Evolutionary conservation across 192 early-diverging fungal genomes (phyloP).

Genomic region (Rhizoclosmatium globosum): DNA sequence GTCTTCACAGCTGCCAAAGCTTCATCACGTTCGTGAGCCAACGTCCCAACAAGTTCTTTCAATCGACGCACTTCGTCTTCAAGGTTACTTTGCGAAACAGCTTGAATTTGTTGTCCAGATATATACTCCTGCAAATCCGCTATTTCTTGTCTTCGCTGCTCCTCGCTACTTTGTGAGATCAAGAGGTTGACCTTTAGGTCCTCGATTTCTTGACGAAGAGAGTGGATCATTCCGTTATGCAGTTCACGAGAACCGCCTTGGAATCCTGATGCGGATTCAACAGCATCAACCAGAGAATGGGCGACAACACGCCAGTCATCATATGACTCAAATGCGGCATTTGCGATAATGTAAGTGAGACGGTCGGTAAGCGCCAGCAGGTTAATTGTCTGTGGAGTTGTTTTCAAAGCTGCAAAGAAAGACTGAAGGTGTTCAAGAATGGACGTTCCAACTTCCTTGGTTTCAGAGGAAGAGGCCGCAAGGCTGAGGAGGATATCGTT

Average conservation of each 20-base stretch:
- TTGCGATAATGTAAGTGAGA: constrained; percentile 1
- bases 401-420: neutral
- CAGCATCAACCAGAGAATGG: constrained; percentile 27
- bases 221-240: neutral
- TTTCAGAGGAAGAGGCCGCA: neutral
- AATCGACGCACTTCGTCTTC: constrained; percentile 22
- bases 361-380: constrained; percentile 24
- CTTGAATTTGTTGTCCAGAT: neutral
- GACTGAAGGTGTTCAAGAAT: constrained; percentile 29
- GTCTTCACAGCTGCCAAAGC: neutral
- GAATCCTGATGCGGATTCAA: constrained; percentile 13
- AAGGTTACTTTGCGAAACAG: neutral
- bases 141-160: neutral
- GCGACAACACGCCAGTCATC: constrained; percentile 15
- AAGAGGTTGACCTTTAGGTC: constrained; percentile 8
- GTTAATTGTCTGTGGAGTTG: neutral
- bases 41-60: constrained; percentile 15
- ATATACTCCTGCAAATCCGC: neutral
- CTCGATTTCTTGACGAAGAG: constrained; percentile 9
- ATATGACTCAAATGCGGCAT: neutral
- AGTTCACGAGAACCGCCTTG: neutral
- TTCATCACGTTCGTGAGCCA: constrained; percentile 30
- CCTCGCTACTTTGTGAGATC: neutral
- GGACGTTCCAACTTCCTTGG: constrained; percentile 39
- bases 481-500: constrained; percentile 20